Evolutionary conservation across 805 yeast genomes (phyloP).

Genomic region (Cyberlindnera americana): DNA sequence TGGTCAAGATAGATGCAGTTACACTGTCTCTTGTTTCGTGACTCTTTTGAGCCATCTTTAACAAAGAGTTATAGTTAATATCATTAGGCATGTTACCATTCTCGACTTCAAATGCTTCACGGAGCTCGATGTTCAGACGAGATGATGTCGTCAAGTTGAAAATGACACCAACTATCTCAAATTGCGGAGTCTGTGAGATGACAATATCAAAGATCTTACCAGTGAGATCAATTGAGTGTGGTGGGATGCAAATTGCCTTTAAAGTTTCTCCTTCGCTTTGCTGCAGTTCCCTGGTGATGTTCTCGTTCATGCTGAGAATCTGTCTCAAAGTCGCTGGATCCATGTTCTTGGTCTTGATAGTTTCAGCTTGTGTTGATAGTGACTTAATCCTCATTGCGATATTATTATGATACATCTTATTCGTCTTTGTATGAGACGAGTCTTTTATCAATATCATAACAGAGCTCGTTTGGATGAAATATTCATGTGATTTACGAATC

Average conservation of each 20-base stretch:
- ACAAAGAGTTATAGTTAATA: slow-evolving; percentile 16
- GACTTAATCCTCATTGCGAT: slow-evolving; percentile 7
- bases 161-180: slow-evolving; percentile 6
- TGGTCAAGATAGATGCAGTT: slow-evolving; percentile 9
- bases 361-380: slow-evolving; percentile 2
- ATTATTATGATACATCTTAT: slow-evolving; percentile 7
- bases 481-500: slow-evolving; percentile 6
- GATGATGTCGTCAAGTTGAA: slow-evolving; percentile 13
- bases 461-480: slow-evolving; percentile 3
- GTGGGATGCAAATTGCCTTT: slow-evolving; percentile 17
- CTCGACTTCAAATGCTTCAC: not conserved
- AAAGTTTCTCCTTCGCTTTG: not conserved
- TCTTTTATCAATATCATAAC: slow-evolving; percentile 13
- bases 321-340: slow-evolving; percentile 5
- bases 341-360: slow-evolving; percentile 10
- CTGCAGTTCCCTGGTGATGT: slow-evolving; percentile 5
- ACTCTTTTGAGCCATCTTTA: slow-evolving; percentile 12
- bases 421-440: slow-evolving; percentile 11
- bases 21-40: slow-evolving; percentile 3
- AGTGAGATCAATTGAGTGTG: slow-evolving; percentile 11
- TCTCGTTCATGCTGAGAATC: slow-evolving; percentile 4
- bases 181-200: slow-evolving; percentile 4
- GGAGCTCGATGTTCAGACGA: slow-evolving; percentile 10
- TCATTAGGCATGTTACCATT: not conserved
- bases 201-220: slow-evolving; percentile 11